Evolutionary conservation across 805 yeast genomes (phyloP).

Genomic region (Candida nitratophila): DNA sequence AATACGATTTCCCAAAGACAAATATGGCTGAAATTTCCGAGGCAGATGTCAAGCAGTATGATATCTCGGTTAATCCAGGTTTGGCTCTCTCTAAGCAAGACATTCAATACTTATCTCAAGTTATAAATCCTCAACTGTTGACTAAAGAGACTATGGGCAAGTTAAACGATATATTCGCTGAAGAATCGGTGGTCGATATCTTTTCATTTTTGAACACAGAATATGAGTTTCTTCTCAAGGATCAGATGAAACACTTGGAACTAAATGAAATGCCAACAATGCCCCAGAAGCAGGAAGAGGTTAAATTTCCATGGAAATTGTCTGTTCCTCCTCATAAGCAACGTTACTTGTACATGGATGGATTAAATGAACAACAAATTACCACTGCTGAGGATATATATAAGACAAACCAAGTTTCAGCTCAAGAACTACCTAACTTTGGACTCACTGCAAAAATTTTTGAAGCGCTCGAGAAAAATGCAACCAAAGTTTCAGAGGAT

Average conservation of each 20-base stretch:
- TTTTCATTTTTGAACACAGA: slow-evolving; percentile 53
- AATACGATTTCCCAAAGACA: slow-evolving; percentile 75
- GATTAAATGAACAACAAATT: slow-evolving; percentile 33
- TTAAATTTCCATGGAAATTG: slow-evolving; percentile 74
- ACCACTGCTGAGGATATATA: slow-evolving; percentile 26
- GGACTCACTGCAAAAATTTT: slow-evolving; percentile 14
- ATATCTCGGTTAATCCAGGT: slow-evolving; percentile 16
- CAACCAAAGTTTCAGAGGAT: slow-evolving; percentile 4
- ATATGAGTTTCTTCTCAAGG: slow-evolving; percentile 39
- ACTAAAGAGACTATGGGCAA: slow-evolving; percentile 27
- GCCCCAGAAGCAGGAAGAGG: slow-evolving; percentile 51
- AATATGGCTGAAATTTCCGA: slow-evolving; percentile 20
- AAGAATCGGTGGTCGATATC: slow-evolving; percentile 66
- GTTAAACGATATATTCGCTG: slow-evolving; percentile 48
- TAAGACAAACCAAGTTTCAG: slow-evolving; percentile 16
- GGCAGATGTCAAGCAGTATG: slow-evolving; percentile 10
- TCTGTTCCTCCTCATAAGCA: slow-evolving; percentile 94
- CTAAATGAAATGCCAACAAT: slow-evolving; percentile 44
- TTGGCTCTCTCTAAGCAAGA: slow-evolving; percentile 34
- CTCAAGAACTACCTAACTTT: slow-evolving; percentile 55
- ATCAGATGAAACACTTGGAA: slow-evolving; percentile 48
- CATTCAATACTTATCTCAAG: slow-evolving; percentile 40
- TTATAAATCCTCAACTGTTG: slow-evolving; percentile 49
- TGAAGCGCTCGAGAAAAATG: slow-evolving; percentile 8
- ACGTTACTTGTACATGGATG: slow-evolving; percentile 77